Base-by-base conservation (phyloP, 352 stramenopile genomes). In the Phytophthora kernoviae region DNA sequence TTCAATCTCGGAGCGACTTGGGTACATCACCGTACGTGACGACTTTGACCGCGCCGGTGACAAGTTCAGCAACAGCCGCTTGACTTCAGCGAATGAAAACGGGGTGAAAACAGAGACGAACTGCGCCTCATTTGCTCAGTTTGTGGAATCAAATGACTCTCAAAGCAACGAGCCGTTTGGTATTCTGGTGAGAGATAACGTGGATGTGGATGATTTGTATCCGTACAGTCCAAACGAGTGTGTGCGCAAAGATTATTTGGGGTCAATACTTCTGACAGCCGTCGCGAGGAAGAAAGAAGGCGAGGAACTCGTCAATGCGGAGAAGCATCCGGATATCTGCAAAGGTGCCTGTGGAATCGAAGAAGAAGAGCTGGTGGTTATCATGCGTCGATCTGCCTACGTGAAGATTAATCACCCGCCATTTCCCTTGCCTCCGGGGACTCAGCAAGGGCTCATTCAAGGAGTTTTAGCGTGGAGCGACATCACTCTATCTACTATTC, bases 1-100 rank as follows among this genome's bases (percentile, higher is more conserved):
- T 37, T 70, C 54, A 26, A 63, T 77, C 39, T 77, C 69, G 0
- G 69, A 81, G 53, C 30, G 42, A 8, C 44, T 79, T 12, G 73
- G 70, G 0, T 37, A 58, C 24, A 65, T 75, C 34, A 79, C 70
- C 1, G 52, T 76, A n/a, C 45, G 68, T 11, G 72, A 81, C 7
- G 61, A 70, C 48, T 73, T 68, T 20, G 42, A 59, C 21, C 26
- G 43, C 18, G 8, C 53, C 2, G 57, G 36, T 36, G 39, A 53
- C 21, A 41, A 52, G n/a, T 62, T 62, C 44, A 27, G 9, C 33
- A 58, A 57, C 18, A 57, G 46, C 39, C 46, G 33, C 33, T 45
- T 68, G 24, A 54, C 39, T 11, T 53, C 59, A 17, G 18, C n/a
- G 21, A n/a, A 55, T 63, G 45, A 62, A 33, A 43, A 58, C 14